Base-by-base conservation (phyloP, 2,329 filamentous ascomycete species). In the Sporothrix sp. region DNA sequence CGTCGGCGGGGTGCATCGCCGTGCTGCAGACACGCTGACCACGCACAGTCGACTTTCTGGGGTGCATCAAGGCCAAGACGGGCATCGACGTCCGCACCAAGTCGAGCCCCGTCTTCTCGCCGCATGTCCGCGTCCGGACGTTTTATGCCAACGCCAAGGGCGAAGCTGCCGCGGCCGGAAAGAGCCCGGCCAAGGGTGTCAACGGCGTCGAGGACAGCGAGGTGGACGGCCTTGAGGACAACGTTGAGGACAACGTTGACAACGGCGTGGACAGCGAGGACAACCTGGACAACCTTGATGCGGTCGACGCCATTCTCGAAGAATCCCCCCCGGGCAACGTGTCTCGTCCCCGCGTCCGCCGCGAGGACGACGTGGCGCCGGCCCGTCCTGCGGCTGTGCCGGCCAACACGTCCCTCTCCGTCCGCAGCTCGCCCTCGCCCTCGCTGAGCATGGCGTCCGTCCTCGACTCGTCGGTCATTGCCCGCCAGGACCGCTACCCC, bases 401-500 rank as follows among this genome's bases (percentile, higher is more conserved):
- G 2, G 4, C 10, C 16, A 13, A 16, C 25, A 37, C n/a, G n/a
- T n/a, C n/a, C n/a, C n/a, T 50, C 10, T 55, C 53, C 0, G 48
- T 57, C 1, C 39, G 18, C 16, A 53, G 51, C 43, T 40, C 56
- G 3, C 52, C 52, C 7, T 53, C 55, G 11, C 53, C 48, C 1
- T 48, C 52, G 0, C 3, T 53, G 1, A 42, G 52, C 7, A 7
- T 45, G 16, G 30, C 49, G 2, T 30, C 45, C 0, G 39, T 35
- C 0, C 39, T 33, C 7, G 52, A 48, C n/a, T 45, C 51, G 11
- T 43, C 32, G 3, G 30, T 48, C 1, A 2, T 47, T 3, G 27
- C 16, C 14, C 48, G 37, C 1, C 48, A 27, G 2, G 27, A 28
- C 13, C 49, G 51, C 1, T 55, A 21, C 13, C 8, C 28, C 3